A percentile compares a stretch with the other conserved stretches of the same genome.
phyloP scores from a whole-genome alignment of 176 grass and related monocot species.

The Avena atlantica region DNA sequence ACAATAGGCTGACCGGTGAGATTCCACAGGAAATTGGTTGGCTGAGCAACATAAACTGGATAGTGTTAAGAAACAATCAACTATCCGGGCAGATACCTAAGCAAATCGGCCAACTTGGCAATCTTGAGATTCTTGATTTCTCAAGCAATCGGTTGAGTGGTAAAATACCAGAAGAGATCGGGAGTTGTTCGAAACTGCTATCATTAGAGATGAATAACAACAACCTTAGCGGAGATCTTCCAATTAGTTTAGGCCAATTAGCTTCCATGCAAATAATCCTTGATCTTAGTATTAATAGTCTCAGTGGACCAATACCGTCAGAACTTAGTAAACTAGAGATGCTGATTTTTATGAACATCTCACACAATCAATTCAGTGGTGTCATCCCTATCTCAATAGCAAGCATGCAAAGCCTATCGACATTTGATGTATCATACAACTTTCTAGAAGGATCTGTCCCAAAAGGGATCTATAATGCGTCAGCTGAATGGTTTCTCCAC shows the following conservation, averaged over 20 bases:
- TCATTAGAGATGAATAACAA: not conserved
- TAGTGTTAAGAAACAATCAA: not conserved
- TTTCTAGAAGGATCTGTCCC: no score
- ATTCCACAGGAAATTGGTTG: not conserved
- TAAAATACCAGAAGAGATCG: not conserved
- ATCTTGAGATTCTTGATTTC: not conserved
- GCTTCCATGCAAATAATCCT: not conserved
- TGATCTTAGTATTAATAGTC: conserved; percentile 37
- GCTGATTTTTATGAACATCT: conserved; percentile 41
- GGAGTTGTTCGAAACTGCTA: not conserved
- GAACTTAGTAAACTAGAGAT: not conserved
- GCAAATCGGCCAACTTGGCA: not conserved
- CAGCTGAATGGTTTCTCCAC: no score
- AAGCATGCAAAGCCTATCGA: no score
- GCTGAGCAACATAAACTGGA: not conserved
- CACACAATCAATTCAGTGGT: conserved; percentile 38
- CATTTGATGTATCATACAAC: no score
- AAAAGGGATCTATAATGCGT: no score
- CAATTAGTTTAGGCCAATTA: conserved; percentile 14
- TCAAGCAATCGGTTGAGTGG: not conserved
- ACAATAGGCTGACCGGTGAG: not conserved
- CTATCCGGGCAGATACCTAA: not conserved
- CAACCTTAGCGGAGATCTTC: conserved; percentile 30
- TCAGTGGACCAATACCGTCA: no score
- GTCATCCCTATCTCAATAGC: not conserved